Evolutionary conservation across 1,284 basidiomycete species (phyloP).

Genomic region (Chondrostereum purpureum): DNA sequence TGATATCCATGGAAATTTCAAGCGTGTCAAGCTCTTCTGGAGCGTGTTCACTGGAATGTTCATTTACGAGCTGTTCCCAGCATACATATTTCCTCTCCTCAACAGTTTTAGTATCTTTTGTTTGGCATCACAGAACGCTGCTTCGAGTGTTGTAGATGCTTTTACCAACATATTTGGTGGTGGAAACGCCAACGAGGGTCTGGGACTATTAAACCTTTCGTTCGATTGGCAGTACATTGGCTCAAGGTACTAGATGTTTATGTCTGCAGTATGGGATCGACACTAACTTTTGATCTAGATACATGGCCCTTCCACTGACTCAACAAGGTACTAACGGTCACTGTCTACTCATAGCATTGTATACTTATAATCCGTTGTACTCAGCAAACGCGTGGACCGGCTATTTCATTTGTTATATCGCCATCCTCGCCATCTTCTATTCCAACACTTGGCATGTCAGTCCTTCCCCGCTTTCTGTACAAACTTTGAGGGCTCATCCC

Average conservation of each 20-base stretch:
- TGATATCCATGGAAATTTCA: constrained; percentile 36
- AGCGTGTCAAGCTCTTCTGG: constrained; percentile 60
- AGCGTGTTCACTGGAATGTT: constrained; percentile 49
- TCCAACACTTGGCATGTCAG: constrained; percentile 52
- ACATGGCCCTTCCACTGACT: constrained; percentile 43
- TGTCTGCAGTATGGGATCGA: not conserved
- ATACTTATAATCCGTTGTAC: constrained; percentile 7
- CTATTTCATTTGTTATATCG: constrained; percentile 45
- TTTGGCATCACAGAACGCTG: constrained; percentile 43
- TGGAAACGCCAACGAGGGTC: constrained; percentile 55
- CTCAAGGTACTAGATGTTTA: constrained; percentile 32
- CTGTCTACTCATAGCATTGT: constrained; percentile 6
- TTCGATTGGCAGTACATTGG: constrained; percentile 56
- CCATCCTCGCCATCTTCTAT: constrained; percentile 53
- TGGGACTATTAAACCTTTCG: constrained; percentile 48
- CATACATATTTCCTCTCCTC: constrained; percentile 57
- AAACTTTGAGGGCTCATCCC: not conserved
- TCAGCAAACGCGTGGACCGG: constrained; percentile 55
- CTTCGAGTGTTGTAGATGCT: constrained; percentile 33
- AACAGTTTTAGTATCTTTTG: constrained; percentile 55
- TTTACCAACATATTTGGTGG: constrained; percentile 64
- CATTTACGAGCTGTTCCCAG: constrained; percentile 47
- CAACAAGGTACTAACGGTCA: constrained; percentile 40
- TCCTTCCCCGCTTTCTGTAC: constrained; percentile 5
- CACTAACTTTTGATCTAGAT: constrained; percentile 20